These are phyloP conservation scores for Silybum marianum DNA, from an alignment of 129 eudicot genomes.

Conservation along the genomic window DNA sequence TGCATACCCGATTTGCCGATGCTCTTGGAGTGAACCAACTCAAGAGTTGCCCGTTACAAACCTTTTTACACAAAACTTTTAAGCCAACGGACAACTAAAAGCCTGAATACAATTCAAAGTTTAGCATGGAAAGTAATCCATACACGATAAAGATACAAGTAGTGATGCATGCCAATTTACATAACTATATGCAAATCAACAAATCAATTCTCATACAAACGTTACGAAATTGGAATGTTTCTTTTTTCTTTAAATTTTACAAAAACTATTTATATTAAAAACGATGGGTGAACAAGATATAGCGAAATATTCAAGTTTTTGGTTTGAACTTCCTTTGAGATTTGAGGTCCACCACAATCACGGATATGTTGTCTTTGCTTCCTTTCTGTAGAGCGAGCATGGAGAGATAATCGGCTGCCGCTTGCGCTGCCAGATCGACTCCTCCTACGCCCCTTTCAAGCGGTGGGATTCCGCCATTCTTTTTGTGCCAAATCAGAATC, in stretches of 20 bases:
- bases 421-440: constrained; percentile 70
- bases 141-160: not conserved
- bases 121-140: not conserved
- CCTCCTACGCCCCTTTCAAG: constrained; percentile 45
- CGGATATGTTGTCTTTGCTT: constrained; percentile 80
- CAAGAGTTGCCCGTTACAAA: not conserved
- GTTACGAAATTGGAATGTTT: constrained; percentile 2
- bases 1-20: not conserved
- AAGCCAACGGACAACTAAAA: not conserved
- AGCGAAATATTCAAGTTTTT: constrained; percentile 40
- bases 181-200: constrained; percentile 5
- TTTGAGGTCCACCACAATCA: constrained; percentile 83
- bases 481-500: constrained; percentile 76
- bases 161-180: not conserved
- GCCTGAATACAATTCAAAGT: no score
- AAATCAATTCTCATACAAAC: constrained; percentile 26
- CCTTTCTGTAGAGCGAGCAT: constrained; percentile 76
- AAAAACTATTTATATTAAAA: constrained; percentile 17
- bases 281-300: constrained; percentile 26
- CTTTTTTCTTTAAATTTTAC: not conserved
- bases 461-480: constrained; percentile 54
- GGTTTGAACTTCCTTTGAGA: constrained; percentile 70
- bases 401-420: constrained; percentile 80
- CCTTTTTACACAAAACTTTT: not conserved
- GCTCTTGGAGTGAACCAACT: not conserved